Base-by-base conservation (phyloP, 169 alveolate species). In the Cardiosporidium cionae region DNA sequence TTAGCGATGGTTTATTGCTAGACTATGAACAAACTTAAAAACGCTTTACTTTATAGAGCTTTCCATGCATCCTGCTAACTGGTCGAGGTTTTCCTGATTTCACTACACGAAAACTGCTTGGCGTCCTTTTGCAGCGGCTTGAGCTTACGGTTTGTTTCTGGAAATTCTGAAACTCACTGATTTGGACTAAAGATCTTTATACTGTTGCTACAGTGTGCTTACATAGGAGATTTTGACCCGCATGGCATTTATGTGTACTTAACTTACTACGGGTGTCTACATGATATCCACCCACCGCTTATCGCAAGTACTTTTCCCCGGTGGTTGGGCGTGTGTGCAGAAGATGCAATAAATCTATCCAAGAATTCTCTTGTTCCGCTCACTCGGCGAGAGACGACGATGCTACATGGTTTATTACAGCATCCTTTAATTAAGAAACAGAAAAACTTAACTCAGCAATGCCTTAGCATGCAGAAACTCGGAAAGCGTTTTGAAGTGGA, bases 221-320 rank as follows among this genome's bases (percentile, higher is more conserved):
- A 33, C 31, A 62, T 74, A 29, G 80, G 80, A 1, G 80, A 74
- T 74, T 74, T 28, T 44, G 80, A 74, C 74, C 80, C 80, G 22
- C 80, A 74, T 53, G 80, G 80, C 32, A 16, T 74, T 27, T 7
- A 32, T 52, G 66, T 74, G 16, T 74, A 27, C 44, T 32, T 74
- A 52, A 35, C 73, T 5, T 74, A 74, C 52, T 37, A 44, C 9
- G 5, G 35, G n/a, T 72, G 80, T 7, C 32, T 66, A 63, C 27
- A 0, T 36, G 52, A 28, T 7, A 52, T 54, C 23, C 72, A 72
- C 32, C 72, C 69, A 63, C 63, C 16, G 63, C 37, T 3, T 64
- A 23, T 27, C 35, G 6, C n/a, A 2, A 28, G 64, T 9, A 37
- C 35, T 4, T 35, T 1, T 4, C 32, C 66, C 35, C 80, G 33